Conservation (phyloP, 108 stramenopile genomes). For the Schizochytrium sp. region DNA sequence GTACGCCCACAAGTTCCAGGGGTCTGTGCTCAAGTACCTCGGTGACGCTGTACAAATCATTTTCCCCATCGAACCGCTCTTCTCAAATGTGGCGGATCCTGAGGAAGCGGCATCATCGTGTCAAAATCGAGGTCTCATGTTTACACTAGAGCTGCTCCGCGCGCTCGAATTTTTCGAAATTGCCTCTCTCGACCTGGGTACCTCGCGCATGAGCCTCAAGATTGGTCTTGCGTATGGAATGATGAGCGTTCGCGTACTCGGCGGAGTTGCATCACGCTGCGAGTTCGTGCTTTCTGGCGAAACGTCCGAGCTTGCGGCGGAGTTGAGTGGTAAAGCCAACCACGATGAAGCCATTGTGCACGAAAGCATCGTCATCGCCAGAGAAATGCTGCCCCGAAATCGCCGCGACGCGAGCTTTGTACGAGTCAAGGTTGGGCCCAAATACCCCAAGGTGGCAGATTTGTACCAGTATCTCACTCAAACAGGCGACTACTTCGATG, state of each 20-base stretch:
- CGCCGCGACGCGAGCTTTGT: not conserved
- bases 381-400: not conserved
- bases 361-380: not conserved
- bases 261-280: not conserved
- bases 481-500: not conserved
- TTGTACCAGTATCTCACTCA: not conserved
- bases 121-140: not conserved
- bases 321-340: not conserved
- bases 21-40: not conserved
- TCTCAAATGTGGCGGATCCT: not conserved
- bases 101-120: not conserved
- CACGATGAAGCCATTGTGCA: not conserved
- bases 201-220: not conserved
- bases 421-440: not conserved
- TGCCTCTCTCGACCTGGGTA: not conserved
- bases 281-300: not conserved
- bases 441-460: not conserved
- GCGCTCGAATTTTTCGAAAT: not conserved
- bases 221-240: conserved; percentile 1
- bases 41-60: not conserved
- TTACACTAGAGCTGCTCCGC: not conserved
- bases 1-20: conserved; percentile 1
- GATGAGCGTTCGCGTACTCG: not conserved
- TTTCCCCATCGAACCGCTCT: not conserved
- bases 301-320: not conserved